Conservation (phyloP, 2,329 filamentous ascomycete genomes). For the Ophiostoma ulmi region DNA sequence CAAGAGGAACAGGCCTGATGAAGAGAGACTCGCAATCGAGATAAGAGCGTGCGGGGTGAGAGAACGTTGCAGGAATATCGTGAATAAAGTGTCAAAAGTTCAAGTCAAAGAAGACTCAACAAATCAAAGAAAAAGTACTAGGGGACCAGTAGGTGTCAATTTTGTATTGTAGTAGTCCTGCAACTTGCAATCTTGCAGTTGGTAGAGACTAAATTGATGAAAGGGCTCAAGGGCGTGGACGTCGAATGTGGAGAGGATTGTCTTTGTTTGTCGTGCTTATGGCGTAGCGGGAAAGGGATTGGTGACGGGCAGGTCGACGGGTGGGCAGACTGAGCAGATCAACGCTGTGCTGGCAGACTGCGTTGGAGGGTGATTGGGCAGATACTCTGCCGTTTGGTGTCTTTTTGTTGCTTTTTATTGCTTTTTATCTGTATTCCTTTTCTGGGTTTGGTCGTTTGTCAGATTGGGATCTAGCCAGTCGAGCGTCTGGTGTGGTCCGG, state of each 20-base stretch:
- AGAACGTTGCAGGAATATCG: not conserved
- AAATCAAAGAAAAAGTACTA: not conserved
- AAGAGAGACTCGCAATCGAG: constrained; percentile 9
- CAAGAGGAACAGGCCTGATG: not conserved
- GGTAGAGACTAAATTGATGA: not conserved
- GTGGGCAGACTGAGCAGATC: not conserved
- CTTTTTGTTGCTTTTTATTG: not conserved
- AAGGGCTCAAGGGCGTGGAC: not conserved
- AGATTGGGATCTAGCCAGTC: not conserved
- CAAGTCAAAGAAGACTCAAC: not conserved
- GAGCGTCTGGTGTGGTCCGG: constrained; percentile 5
- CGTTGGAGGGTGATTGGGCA: not conserved
- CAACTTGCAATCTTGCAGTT: no score
- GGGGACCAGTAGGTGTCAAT: not conserved
- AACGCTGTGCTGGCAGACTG: not conserved
- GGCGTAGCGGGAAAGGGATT: not conserved
- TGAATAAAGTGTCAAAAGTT: not conserved
- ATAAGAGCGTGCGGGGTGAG: constrained; percentile 2
- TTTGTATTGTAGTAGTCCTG: not conserved
- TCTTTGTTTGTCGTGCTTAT: not conserved
- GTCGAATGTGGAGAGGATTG: constrained; percentile 10
- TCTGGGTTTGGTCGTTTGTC: not conserved
- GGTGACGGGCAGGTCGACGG: not conserved
- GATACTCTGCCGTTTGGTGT: not conserved
- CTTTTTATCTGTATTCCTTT: not conserved